These are phyloP conservation scores for Triangularia verruculosa DNA, from an alignment of 2,329 filamentous ascomycete species.

Conservation along the genomic window DNA sequence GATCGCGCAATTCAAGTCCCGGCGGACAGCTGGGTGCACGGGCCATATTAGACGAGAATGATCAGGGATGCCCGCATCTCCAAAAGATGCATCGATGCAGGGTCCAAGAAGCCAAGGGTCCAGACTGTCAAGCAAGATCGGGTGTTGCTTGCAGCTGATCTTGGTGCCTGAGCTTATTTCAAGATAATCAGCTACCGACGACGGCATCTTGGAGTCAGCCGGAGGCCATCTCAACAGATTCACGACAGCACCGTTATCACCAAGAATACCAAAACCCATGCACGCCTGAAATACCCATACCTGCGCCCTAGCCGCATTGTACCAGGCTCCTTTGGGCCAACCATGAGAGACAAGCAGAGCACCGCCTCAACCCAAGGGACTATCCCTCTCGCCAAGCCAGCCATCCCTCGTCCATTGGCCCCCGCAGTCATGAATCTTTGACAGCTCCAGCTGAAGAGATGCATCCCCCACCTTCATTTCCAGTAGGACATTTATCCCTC, in stretches of 20 bases:
- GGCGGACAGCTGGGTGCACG: neutral
- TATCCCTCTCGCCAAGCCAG: constrained; percentile 7
- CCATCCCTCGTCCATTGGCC: constrained; percentile 10
- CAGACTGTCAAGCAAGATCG: neutral
- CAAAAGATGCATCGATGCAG: neutral
- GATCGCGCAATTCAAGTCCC: neutral
- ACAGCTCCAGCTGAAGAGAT: constrained; percentile 21
- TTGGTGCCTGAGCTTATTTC: neutral
- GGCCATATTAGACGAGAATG: neutral
- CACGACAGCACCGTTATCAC: neutral
- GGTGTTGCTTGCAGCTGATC: neutral
- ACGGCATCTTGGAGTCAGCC: neutral
- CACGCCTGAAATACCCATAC: constrained; percentile 5
- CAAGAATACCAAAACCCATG: neutral
- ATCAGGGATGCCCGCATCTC: neutral
- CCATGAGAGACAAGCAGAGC: neutral
- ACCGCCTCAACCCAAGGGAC: constrained; percentile 1
- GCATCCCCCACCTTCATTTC: constrained; percentile 4
- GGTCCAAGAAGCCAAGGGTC: neutral
- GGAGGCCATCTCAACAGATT: neutral
- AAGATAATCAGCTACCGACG: neutral
- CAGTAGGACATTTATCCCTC: constrained; percentile 16
- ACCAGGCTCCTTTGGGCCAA: neutral
- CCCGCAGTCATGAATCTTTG: constrained; percentile 1
- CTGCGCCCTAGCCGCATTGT: neutral